Evolutionary conservation across 306 rosid species (phyloP), one percentile per base, ranked within the genome.

Genomic region (Cucurbita argyrosperma): DNA sequence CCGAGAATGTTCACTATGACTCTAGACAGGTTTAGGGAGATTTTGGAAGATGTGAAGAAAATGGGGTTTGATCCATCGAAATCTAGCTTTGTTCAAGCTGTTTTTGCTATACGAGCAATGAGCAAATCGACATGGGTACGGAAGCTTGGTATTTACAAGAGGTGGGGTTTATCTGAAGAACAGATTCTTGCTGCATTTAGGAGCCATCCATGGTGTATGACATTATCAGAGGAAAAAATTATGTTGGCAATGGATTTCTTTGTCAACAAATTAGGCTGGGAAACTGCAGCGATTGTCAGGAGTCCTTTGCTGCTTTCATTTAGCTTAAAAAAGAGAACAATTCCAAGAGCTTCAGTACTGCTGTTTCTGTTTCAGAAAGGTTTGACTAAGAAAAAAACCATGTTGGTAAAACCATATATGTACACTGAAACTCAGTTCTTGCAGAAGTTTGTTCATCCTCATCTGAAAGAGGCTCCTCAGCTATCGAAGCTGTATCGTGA

Each of bases 131-230:
- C 64, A 3, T 82, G 88, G 88, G 64, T 62, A 7, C 55, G 19
- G 43, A 85, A 85, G 78, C 4, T 80, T 63, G 59, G 30, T 13
- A 6, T 72, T n/a, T 85, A 74, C 62, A 82, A 75, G 81, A 80
- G 76, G 35, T 85, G 86, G 88, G 88, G 84, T 37, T 80, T 83
- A 80, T 80, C 84, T 42, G 81, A 85, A 23, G 72, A 85, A 12
- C n/a, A 18, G 5, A 19, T 49, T 45, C 9, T 57, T 37, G 40
- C 77, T 5, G 65, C 83, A 40, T 82, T 85, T 82, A 1, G 53
- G 40, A 64, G n/a, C 40, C 18, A 68, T 76, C 88, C 88, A 0
- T 80, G 81, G 72, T 82, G 79, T 21, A 82, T 82, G 88, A 4
- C 63, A 23, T 12, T 47, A 4, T 85, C 88, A 38, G 75, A 72